Conservation (phyloP, 2,329 filamentous ascomycete species). For the Fusarium sterilihyphosum region DNA sequence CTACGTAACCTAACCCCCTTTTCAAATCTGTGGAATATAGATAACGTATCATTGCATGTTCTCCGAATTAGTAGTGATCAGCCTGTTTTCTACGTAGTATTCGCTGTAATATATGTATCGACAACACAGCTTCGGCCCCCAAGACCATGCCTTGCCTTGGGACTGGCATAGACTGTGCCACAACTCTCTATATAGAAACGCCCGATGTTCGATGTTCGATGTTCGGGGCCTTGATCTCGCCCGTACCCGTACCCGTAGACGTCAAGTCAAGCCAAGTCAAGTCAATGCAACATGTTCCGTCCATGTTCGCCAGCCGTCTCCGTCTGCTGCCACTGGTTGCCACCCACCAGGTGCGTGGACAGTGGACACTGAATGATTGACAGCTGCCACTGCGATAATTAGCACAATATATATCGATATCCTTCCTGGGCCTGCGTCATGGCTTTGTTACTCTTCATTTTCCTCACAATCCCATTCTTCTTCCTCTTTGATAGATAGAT, state of each 20-base stretch:
- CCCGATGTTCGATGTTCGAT: not conserved
- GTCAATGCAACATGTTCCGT: conserved; percentile 10
- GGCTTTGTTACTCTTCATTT: not conserved
- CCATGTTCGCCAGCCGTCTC: not conserved
- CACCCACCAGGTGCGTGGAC: conserved; percentile 6
- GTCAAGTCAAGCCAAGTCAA: not conserved
- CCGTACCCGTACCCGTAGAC: not conserved
- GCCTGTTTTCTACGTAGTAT: conserved; percentile 1
- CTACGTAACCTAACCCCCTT: not conserved
- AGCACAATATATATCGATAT: not conserved
- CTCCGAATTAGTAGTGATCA: not conserved
- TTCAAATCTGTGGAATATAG: not conserved
- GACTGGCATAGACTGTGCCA: conserved; percentile 16
- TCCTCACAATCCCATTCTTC: not conserved
- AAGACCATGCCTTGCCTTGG: not conserved
- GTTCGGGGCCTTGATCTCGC: not conserved
- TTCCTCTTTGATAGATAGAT: not conserved
- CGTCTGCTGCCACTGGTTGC: conserved; percentile 16
- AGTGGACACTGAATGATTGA: conserved; percentile 15
- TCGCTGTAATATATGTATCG: not conserved
- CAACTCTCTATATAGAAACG: not conserved
- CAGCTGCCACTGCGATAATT: not conserved
- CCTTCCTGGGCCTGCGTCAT: not conserved
- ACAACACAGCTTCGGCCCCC: not conserved
- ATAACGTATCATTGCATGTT: not conserved